Percentiles rank a stretch among this genome's conserved stretches.
Conservation (phyloP, 2,329 filamentous ascomycete genomes). For the Stemphylium lycopersici region DNA sequence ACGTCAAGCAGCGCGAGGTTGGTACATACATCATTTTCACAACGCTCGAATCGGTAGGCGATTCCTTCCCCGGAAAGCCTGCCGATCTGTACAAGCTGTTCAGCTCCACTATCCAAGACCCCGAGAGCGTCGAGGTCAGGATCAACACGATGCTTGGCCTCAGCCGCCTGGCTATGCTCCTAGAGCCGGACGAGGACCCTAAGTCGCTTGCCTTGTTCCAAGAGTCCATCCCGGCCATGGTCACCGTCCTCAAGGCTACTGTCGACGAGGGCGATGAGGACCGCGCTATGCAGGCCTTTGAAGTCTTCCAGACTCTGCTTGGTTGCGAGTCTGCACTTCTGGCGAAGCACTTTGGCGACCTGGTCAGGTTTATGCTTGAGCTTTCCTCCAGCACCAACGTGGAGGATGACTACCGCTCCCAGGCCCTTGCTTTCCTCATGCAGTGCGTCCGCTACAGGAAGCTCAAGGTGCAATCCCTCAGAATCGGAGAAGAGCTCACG, state of each 20-base stretch:
- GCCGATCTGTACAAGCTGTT: conserved; percentile 82
- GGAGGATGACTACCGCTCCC: conserved; percentile 84
- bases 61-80: conserved; percentile 82
- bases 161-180: conserved; percentile 82
- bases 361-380: conserved; percentile 93
- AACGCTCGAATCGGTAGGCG: conserved; percentile 84
- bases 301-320: conserved; percentile 95
- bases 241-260: conserved; percentile 83
- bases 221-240: conserved; percentile 82
- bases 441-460: conserved; percentile 91
- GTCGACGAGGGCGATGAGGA: conserved; percentile 84
- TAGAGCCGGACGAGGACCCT: conserved; percentile 85
- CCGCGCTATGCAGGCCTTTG: conserved; percentile 86
- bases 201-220: conserved; percentile 77
- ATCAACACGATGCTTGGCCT: conserved; percentile 93
- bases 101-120: conserved; percentile 84
- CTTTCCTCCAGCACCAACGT: conserved; percentile 76
- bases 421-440: conserved; percentile 92
- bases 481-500: conserved; percentile 85
- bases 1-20: conserved; percentile 82
- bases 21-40: conserved; percentile 93
- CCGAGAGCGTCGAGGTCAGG: conserved; percentile 88
- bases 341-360: conserved; percentile 83
- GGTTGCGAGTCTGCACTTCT: conserved; percentile 86
- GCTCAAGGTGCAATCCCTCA: conserved; percentile 91